Base-by-base conservation (phyloP, 495 filamentous ascomycete genomes). In the Astrothelium macrocarpum region DNA sequence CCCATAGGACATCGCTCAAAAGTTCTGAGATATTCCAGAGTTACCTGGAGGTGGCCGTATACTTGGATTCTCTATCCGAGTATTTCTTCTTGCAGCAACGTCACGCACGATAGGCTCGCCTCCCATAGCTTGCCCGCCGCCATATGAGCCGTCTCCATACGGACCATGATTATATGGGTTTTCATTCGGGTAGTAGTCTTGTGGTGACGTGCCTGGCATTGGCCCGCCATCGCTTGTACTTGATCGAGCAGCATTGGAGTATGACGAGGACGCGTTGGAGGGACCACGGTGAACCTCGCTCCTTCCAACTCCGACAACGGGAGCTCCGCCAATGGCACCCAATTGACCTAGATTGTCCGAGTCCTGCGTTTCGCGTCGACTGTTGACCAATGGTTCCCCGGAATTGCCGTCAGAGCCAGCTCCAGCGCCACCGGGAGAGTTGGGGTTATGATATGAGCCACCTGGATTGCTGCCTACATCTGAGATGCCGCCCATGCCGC, bases 11-110 rank as follows among this genome's bases (percentile, higher is more conserved):
- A 25, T 26, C 32, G 49, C 64, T 65, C 81, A 98, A 69, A 98
- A 98, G 70, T 98, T 98, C 73, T 97, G 94, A n/a, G 94, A 90
- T 71, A 98, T 98, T 59, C 94, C 94, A 32, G 91, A 90, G 69
- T 89, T 95, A 31, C 85, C 87, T 79, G 94, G 90, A 72, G 92
- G 88, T 12, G 91, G 91, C 68, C 89, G 92, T 42, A 95, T 86
- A 2, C 79, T 80, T 1, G 91, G 88, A 71, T 89, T 96, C 73
- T 97, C 90, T 59, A 98, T 97, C 53, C 91, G 84, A 25, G 94
- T 97, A 72, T 96, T 96, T 62, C 94, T 82, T 66, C 94, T 80
- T 1, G 94, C 94, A 66, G 85, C 85, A 34, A 96, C 91, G 73
- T 97, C 94, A n/a, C 92, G 82, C 58, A 98, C 96, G 31, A 98